phyloP scores from a whole-genome alignment of 768 basidiomycete genomes.

The Boletellus emodensis region DNA sequence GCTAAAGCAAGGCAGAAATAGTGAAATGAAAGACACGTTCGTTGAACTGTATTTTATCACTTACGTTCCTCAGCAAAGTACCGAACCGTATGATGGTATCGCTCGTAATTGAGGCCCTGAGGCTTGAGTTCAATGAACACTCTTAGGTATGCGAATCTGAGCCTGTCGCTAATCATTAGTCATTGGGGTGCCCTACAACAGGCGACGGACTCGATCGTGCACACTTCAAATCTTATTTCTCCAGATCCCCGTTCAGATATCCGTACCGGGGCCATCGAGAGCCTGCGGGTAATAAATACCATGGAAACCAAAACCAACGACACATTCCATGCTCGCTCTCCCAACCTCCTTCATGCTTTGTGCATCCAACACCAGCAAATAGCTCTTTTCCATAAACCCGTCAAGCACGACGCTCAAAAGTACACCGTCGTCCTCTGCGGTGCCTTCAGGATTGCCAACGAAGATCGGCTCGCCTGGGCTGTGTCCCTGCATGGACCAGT shows the following conservation, averaged over 20 bases:
- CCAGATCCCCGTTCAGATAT: conserved; percentile 12
- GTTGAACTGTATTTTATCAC: too few relatives aligned
- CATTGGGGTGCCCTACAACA: too few relatives aligned
- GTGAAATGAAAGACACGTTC: too few relatives aligned
- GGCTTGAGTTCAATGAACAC: too few relatives aligned
- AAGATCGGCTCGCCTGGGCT: conserved; percentile 38
- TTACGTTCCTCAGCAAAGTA: too few relatives aligned
- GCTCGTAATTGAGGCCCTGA: too few relatives aligned
- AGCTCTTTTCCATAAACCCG: conserved; percentile 28
- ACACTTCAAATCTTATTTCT: too few relatives aligned
- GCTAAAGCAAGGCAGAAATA: too few relatives aligned
- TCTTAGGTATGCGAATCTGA: too few relatives aligned
- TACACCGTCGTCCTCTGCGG: conserved; percentile 35
- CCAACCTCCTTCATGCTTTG: conserved; percentile 34
- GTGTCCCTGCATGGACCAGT: conserved; percentile 29
- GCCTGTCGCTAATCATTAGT: too few relatives aligned
- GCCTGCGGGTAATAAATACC: conserved; percentile 22
- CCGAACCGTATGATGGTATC: too few relatives aligned
- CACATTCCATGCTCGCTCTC: conserved; percentile 32
- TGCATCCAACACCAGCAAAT: conserved; percentile 36
- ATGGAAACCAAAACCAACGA: conserved; percentile 37
- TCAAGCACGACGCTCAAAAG: conserved; percentile 37
- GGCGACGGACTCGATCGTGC: too few relatives aligned
- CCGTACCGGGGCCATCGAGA: conserved; percentile 12
- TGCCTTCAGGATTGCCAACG: conserved; percentile 27